Evolutionary conservation across 106 monocot genomes (phyloP).

Genomic region (Hemerocallis citrina): DNA sequence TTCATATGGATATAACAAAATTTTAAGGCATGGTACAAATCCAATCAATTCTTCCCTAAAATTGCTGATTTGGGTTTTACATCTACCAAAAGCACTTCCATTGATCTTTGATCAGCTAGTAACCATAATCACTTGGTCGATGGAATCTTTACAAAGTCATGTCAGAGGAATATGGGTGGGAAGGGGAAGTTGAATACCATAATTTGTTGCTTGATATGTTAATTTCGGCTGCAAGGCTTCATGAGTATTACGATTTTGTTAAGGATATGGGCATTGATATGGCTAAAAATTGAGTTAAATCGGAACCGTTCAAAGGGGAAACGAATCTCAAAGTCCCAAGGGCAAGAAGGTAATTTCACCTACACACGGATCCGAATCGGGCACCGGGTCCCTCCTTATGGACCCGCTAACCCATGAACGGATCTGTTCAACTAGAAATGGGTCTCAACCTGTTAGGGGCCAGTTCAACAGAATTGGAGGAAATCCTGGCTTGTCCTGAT

Average conservation of each 20-base stretch:
- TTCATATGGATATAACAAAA: too few species aligned
- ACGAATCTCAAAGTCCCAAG: too few species aligned
- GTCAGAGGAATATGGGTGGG: conserved; percentile 26
- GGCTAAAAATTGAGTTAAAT: too few species aligned
- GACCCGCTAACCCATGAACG: too few species aligned
- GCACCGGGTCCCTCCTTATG: too few species aligned
- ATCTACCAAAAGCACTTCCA: conserved; percentile 53
- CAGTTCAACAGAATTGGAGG: too few species aligned
- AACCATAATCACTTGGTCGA: conserved; percentile 45
- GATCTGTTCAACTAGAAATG: too few species aligned
- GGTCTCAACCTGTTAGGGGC: too few species aligned
- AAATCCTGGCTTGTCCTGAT: too few species aligned
- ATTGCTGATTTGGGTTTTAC: conserved; percentile 23
- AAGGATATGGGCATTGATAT: neutral
- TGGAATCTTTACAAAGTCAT: conserved; percentile 45
- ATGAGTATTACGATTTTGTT: conserved; percentile 42
- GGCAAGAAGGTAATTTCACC: too few species aligned
- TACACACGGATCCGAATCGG: too few species aligned
- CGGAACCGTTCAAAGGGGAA: too few species aligned
- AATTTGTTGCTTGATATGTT: conserved; percentile 51
- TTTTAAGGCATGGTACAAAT: conserved; percentile 33
- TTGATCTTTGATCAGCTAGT: conserved; percentile 61
- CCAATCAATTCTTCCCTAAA: conserved; percentile 37
- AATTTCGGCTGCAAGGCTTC: conserved; percentile 38
- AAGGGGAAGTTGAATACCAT: conserved; percentile 35